A percentile compares a stretch with the other conserved stretches of the same genome.
These are phyloP conservation scores for Vigna hirtella DNA, from an alignment of 306 rosid genomes.

Conservation along the genomic window DNA sequence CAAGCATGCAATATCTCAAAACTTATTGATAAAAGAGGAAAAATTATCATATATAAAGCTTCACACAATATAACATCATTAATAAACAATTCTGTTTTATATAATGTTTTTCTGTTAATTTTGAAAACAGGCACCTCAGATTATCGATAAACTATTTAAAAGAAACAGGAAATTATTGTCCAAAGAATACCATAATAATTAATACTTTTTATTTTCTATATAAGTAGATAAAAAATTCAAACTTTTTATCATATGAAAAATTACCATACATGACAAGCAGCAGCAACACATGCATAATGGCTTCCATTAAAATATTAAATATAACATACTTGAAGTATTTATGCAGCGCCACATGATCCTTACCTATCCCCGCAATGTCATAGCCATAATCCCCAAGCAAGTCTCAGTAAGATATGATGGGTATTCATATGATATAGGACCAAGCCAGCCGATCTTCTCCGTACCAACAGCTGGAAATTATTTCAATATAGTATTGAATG, in stretches of 20 bases:
- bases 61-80: conserved; percentile 6
- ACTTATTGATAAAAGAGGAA: conserved; percentile 56
- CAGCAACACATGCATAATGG: conserved; percentile 23
- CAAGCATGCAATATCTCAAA: conserved; percentile 97
- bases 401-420: conserved; percentile 85
- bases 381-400: conserved; percentile 94
- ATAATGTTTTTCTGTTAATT: conserved; percentile 1
- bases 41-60: conserved; percentile 36
- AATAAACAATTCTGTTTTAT: conserved; percentile 10
- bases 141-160: conserved; percentile 19
- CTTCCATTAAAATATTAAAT: conserved; percentile 20
- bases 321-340: conserved; percentile 78
- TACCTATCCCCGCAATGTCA: conserved; percentile 77
- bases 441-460: conserved; percentile 93
- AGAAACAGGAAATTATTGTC: conserved; percentile 19
- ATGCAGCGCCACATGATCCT: conserved; percentile 72
- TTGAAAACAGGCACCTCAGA: neutral
- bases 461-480: conserved; percentile 76
- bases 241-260: conserved; percentile 13
- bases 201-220: neutral
- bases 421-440: conserved; percentile 84
- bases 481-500: neutral
- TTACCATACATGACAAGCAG: conserved; percentile 31
- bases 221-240: conserved; percentile 3
- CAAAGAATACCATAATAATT: neutral